phyloP scores from a whole-genome alignment of 1,284 basidiomycete species.

The Inonotus obliquus region DNA sequence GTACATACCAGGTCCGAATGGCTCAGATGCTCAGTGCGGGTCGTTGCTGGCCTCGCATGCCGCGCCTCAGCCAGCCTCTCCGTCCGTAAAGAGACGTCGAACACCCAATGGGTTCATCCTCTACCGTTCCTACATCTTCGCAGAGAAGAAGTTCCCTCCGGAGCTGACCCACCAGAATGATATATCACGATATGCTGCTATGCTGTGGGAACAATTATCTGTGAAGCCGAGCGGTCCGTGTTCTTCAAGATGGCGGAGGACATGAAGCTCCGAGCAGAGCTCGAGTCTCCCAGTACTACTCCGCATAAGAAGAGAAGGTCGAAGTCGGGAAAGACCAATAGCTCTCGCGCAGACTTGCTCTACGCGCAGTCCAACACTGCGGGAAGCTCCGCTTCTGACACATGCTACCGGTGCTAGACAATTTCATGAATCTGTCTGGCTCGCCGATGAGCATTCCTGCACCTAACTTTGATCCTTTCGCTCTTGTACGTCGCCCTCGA shows the following conservation, averaged over 20 bases:
- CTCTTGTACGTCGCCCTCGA: neutral
- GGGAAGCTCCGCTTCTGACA: neutral
- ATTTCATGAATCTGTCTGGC: neutral
- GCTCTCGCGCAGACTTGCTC: slow-evolving; percentile 28
- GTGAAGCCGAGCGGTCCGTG: neutral
- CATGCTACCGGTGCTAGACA: neutral
- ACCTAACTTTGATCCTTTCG: neutral
- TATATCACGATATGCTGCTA: slow-evolving; percentile 2
- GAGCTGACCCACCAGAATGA: slow-evolving; percentile 2
- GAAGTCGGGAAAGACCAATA: slow-evolving; percentile 19
- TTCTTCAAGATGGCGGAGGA: slow-evolving; percentile 6
- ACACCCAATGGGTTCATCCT: slow-evolving; percentile 9
- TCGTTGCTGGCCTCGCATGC: neutral
- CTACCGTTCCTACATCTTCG: neutral
- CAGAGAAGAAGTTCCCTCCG: neutral
- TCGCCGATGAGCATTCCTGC: neutral
- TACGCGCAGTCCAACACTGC: slow-evolving; percentile 25
- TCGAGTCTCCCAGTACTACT: neutral
- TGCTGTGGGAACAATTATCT: neutral
- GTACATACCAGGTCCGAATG: neutral
- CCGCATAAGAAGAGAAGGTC: neutral
- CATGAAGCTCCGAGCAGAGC: neutral
- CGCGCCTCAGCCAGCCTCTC: neutral
- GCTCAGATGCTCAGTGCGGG: neutral
- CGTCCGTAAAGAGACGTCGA: neutral